These are phyloP conservation scores for Ophiocordyceps camponoti-leonardi DNA, from an alignment of 2,329 filamentous ascomycete genomes.

Conservation along the genomic window DNA sequence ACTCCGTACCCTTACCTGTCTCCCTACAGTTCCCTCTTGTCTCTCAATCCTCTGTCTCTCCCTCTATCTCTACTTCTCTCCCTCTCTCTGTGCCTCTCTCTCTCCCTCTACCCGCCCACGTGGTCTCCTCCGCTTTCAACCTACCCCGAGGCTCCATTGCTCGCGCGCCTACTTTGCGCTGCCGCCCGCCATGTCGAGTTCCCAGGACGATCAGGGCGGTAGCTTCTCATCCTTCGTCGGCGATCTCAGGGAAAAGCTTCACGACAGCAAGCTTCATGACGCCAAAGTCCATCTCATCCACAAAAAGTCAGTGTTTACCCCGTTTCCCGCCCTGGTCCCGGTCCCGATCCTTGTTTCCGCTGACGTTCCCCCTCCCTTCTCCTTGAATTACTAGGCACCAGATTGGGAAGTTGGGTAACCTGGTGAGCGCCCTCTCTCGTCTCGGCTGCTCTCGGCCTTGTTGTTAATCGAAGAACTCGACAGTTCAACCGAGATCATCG, in stretches of 20 bases:
- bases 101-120: no score
- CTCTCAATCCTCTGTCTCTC: no score
- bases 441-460: background rate
- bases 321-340: background rate
- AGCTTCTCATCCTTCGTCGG: slow-evolving; percentile 20
- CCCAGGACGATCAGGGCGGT: slow-evolving; percentile 7
- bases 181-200: slow-evolving; percentile 10
- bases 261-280: slow-evolving; percentile 35
- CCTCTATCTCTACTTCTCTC: no score
- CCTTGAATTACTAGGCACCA: slow-evolving; percentile 23
- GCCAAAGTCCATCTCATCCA: slow-evolving; percentile 39
- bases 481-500: slow-evolving; percentile 75
- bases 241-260: slow-evolving; percentile 38
- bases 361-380: background rate
- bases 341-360: background rate
- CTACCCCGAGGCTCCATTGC: background rate
- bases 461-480: slow-evolving; percentile 1
- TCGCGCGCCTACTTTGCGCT: background rate
- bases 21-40: background rate
- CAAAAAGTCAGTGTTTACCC: slow-evolving; percentile 31
- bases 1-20: background rate
- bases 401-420: slow-evolving; percentile 44
- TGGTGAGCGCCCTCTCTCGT: slow-evolving; percentile 23
- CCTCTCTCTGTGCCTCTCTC: no score
- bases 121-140: background rate